phyloP scores from a whole-genome alignment of 305 asterid species.

The Fraxinus albicans region DNA sequence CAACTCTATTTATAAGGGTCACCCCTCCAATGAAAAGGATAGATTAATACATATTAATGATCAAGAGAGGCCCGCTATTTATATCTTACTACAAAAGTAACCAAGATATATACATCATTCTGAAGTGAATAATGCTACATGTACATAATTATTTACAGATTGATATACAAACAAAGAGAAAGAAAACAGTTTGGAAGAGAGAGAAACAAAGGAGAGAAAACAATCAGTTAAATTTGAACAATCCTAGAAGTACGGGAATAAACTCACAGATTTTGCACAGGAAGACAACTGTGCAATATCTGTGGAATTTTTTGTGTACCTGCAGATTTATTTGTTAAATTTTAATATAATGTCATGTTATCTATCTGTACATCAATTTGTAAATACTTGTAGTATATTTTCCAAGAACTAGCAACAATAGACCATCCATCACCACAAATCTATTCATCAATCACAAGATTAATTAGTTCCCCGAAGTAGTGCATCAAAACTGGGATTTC shows the following conservation, averaged over 20 bases:
- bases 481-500: not conserved
- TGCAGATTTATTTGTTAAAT: too few species aligned
- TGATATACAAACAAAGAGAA: not conserved
- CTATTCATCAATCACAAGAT: not conserved
- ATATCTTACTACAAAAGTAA: too few species aligned
- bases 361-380: too few species aligned
- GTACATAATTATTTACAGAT: not conserved
- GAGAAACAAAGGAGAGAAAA: not conserved
- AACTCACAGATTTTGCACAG: too few species aligned
- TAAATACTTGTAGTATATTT: not conserved
- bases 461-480: not conserved
- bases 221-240: too few species aligned
- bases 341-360: too few species aligned
- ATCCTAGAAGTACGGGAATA: too few species aligned
- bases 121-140: not conserved
- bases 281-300: too few species aligned
- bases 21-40: not conserved
- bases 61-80: too few species aligned
- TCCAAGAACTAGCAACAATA: not conserved
- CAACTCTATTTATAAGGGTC: not conserved
- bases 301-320: too few species aligned
- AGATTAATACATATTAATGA: not conserved
- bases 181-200: not conserved
- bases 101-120: not conserved
- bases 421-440: not conserved